phyloP scores from a whole-genome alignment of 768 basidiomycete species.

The Termitomyces sp. region DNA sequence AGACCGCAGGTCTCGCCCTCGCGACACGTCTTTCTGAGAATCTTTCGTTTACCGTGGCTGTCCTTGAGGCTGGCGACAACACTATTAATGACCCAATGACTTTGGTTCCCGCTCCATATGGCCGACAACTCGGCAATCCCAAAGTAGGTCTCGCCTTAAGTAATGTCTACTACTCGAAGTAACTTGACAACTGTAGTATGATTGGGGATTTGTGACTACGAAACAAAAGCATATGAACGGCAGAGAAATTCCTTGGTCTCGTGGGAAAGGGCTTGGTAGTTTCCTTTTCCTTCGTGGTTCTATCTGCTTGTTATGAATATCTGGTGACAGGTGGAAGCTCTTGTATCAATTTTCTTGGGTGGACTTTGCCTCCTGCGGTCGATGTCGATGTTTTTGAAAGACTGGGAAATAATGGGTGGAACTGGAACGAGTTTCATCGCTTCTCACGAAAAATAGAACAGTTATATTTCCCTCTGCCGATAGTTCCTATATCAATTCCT shows the following conservation, averaged over 20 bases:
- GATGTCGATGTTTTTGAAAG: constrained; percentile 33
- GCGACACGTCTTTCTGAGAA: constrained; percentile 38
- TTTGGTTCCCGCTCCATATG: constrained; percentile 25
- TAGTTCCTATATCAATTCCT: neutral
- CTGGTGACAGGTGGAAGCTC: constrained; percentile 36
- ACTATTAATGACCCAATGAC: constrained; percentile 29
- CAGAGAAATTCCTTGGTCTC: constrained; percentile 20
- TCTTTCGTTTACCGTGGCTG: constrained; percentile 27
- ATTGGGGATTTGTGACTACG: constrained; percentile 28
- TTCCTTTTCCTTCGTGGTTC: too few relatives aligned
- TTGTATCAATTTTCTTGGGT: constrained; percentile 34
- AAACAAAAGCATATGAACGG: constrained; percentile 22
- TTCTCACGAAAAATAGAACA: constrained; percentile 32
- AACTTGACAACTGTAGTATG: constrained; percentile 19
- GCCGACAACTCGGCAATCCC: constrained; percentile 20
- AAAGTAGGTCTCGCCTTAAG: constrained; percentile 14
- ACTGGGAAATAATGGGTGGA: constrained; percentile 54
- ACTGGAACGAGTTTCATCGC: constrained; percentile 36
- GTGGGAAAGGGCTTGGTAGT: constrained; percentile 28
- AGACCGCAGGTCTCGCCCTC: constrained; percentile 32
- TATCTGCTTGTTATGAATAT: neutral
- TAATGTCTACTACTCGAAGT: neutral
- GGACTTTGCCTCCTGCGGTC: constrained; percentile 23
- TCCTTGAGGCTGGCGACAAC: constrained; percentile 30
- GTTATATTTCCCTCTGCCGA: constrained; percentile 16